Percentiles rank a stretch among this genome's conserved stretches.
phyloP scores from a whole-genome alignment of 192 early-diverging fungal genomes.

The Linnemannia schmuckeri region DNA sequence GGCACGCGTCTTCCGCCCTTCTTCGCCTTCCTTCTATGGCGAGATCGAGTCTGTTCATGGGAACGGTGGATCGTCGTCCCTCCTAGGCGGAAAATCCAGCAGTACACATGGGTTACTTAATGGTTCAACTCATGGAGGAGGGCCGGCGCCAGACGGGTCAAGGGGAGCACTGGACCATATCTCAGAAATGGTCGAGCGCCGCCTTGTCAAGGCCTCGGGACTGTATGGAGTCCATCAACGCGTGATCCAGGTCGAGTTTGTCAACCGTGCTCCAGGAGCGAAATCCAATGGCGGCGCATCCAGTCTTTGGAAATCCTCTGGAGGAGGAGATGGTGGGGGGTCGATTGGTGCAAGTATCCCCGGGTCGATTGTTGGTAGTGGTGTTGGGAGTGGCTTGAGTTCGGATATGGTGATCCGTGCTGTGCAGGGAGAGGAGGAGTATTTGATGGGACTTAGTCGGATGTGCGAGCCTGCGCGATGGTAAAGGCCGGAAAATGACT shows the following conservation, averaged over 20 bases:
- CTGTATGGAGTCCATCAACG: constrained; percentile 36
- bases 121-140: background rate
- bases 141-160: background rate
- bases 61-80: background rate
- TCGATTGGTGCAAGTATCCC: background rate
- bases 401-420: constrained; percentile 34
- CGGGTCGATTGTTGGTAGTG: background rate
- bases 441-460: constrained; percentile 43
- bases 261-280: background rate
- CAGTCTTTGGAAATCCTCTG: constrained; percentile 35
- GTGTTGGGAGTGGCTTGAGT: background rate
- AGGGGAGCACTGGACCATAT: constrained; percentile 38
- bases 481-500: background rate
- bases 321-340: background rate
- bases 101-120: background rate
- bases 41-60: constrained; percentile 14
- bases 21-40: constrained; percentile 10
- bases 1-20: constrained; percentile 49
- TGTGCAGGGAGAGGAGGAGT: constrained; percentile 49
- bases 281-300: constrained; percentile 7
- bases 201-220: constrained; percentile 47
- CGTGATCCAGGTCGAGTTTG: constrained; percentile 46
- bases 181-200: constrained; percentile 44
- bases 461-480: constrained; percentile 39
- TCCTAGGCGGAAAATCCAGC: too few relatives aligned